Base-by-base conservation (phyloP, 768 basidiomycete genomes). In the Rhizopogon salebrosus region DNA sequence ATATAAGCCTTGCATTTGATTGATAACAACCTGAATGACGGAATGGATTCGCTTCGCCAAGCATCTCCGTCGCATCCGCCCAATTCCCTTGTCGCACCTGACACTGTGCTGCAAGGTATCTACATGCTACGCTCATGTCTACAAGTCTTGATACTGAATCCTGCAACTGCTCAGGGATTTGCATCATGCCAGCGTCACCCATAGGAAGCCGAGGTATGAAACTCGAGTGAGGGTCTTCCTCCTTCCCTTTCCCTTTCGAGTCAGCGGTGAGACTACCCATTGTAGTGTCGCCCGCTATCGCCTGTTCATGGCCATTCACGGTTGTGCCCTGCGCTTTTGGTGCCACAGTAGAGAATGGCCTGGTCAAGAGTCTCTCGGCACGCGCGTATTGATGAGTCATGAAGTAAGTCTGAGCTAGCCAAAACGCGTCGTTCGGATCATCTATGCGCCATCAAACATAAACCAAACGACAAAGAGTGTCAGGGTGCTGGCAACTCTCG, bases 361-460 rank as follows among this genome's bases (percentile, higher is more conserved):
- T 80, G 2, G 87, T 93, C 41, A 99, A 79, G 24, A 99, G 76
- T 41, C 87, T 82, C 67, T 98, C 93, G 9, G 97, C 95, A 42
- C 95, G 89, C 7, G 92, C 86, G 70, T 95, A 98, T 55, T 97
- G 92, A 61, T 95, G 86, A 3, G 89, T 94, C 76, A 95, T 88
- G 68, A 98, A 99, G 69, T 94, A 93, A 0, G 90, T 92, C 68
- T 99, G 97, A 3, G 97, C 95, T 20, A 99, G 82, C 97, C 97
- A 99, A 70, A 99, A 98, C 11, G 94, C 97, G 69, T 99, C 97
- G 65, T 98, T 97, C 27, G 94, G 87, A 62, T 98, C 92, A 57
- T 86, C 95, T 95, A 61, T 24, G 41, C 24, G 43, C 22, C 24
- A 35, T 3, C 34, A 16, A 13, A 27, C 56, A 38, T 51, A 40